Percentiles rank a stretch among this genome's conserved stretches.
phyloP scores from a whole-genome alignment of 805 yeast species.

The Wickerhamiella dianesei region DNA sequence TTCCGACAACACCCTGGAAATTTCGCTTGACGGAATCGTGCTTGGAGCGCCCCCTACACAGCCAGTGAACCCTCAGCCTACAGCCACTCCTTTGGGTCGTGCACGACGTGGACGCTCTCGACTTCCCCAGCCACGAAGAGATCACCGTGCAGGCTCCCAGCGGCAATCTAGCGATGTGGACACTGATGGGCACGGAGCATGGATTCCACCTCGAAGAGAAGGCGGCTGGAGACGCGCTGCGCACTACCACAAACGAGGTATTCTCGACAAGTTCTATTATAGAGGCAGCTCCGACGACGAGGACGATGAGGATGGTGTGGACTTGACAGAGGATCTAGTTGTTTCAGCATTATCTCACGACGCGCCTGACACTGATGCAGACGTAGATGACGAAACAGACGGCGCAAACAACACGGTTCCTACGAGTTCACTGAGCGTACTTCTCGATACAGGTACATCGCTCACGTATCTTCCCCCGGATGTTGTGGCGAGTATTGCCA shows the following conservation, averaged over 20 bases:
- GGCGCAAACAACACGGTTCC: constrained; percentile 8
- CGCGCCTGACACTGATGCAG: too few species aligned
- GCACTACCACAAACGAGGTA: background rate
- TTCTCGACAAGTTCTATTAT: background rate
- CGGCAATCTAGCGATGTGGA: too few species aligned
- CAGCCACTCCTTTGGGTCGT: background rate
- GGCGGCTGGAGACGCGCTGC: background rate
- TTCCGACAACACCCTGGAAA: constrained; percentile 14
- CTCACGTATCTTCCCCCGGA: constrained; percentile 35
- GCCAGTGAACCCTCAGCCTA: too few species aligned
- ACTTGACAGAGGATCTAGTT: too few species aligned
- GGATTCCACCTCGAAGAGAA: background rate
- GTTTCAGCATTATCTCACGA: too few species aligned
- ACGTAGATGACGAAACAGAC: too few species aligned
- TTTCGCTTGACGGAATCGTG: constrained; percentile 16
- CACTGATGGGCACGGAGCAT: background rate
- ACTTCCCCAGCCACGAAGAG: background rate
- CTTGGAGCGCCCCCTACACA: constrained; percentile 6
- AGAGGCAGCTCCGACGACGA: background rate
- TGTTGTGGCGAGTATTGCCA: constrained; percentile 25
- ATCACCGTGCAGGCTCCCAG: too few species aligned
- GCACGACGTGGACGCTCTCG: background rate
- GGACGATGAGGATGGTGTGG: background rate
- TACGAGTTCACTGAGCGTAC: constrained; percentile 23
- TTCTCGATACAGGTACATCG: constrained; percentile 48